A percentile compares a stretch with the other conserved stretches of the same genome.
These are phyloP conservation scores for Botrytis squamosa DNA, from an alignment of 2,329 filamentous ascomycete species.

Conservation along the genomic window DNA sequence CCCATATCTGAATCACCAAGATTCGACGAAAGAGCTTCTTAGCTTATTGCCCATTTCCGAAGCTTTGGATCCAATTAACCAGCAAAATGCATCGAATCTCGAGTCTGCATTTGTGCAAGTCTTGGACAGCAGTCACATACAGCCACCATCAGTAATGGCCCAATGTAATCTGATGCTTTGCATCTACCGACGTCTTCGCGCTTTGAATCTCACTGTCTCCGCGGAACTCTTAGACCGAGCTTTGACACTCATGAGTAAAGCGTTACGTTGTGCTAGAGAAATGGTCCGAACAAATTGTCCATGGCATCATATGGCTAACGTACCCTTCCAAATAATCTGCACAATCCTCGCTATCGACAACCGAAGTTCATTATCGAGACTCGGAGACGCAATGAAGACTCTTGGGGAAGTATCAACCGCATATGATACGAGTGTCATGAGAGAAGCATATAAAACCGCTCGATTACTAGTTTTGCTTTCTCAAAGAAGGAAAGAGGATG, in stretches of 20 bases:
- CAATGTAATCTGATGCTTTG: constrained; percentile 20
- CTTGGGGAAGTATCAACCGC: constrained; percentile 13
- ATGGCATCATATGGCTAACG: constrained; percentile 25
- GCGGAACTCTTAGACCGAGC: not conserved
- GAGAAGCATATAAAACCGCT: constrained; percentile 19
- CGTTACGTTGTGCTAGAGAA: constrained; percentile 6
- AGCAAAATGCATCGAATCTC: not conserved
- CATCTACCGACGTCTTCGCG: constrained; percentile 15
- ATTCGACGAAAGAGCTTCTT: constrained; percentile 20
- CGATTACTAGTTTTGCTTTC: constrained; percentile 13
- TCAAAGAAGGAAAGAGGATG: constrained; percentile 17
- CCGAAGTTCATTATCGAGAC: constrained; percentile 11
- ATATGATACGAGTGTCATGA: constrained; percentile 17
- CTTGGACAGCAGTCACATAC: not conserved
- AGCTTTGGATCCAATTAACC: constrained; percentile 13
- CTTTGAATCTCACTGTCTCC: not conserved
- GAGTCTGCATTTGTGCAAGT: constrained; percentile 5
- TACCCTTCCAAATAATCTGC: constrained; percentile 25
- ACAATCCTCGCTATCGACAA: constrained; percentile 25
- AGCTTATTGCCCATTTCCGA: constrained; percentile 16
- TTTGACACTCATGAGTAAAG: not conserved
- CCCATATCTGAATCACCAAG: not conserved
- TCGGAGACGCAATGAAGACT: constrained; percentile 22
- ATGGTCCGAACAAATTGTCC: constrained; percentile 4
- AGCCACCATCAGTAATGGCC: constrained; percentile 9